These are phyloP conservation scores for Simplicillium sp. DNA, from an alignment of 2,329 filamentous ascomycete species.

Conservation along the genomic window DNA sequence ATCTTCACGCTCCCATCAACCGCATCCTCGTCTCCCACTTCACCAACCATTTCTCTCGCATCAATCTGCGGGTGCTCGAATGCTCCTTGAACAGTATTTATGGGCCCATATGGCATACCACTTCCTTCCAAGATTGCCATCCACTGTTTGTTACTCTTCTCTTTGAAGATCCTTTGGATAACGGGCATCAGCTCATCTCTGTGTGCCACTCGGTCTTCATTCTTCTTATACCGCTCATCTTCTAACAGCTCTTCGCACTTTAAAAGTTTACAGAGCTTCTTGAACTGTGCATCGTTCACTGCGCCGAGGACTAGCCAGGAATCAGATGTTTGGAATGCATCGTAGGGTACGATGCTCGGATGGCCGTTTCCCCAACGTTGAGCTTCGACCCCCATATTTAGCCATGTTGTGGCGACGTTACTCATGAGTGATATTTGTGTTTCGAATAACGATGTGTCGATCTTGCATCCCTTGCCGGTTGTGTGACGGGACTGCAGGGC, in stretches of 20 bases:
- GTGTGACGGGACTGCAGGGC: neutral
- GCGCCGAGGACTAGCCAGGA: neutral
- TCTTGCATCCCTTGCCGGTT: neutral
- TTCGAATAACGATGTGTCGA: neutral
- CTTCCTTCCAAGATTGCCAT: neutral
- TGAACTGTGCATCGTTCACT: neutral
- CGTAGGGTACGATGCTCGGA: neutral
- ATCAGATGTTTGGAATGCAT: neutral
- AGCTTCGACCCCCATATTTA: neutral
- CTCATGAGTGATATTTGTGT: neutral
- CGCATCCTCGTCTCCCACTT: slow-evolving; percentile 12
- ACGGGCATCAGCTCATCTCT: neutral
- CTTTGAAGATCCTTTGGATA: neutral
- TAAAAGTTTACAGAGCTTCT: neutral
- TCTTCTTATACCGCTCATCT: neutral
- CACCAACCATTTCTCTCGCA: neutral
- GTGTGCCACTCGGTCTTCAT: neutral
- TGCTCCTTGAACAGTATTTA: neutral
- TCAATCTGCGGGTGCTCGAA: neutral
- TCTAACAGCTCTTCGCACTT: neutral
- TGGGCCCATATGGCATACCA: neutral
- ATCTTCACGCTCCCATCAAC: no score
- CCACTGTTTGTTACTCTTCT: neutral
- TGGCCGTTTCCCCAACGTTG: neutral
- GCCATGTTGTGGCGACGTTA: neutral